Conservation (phyloP, 2,329 filamentous ascomycete species). For the Diplodia intermedia region DNA sequence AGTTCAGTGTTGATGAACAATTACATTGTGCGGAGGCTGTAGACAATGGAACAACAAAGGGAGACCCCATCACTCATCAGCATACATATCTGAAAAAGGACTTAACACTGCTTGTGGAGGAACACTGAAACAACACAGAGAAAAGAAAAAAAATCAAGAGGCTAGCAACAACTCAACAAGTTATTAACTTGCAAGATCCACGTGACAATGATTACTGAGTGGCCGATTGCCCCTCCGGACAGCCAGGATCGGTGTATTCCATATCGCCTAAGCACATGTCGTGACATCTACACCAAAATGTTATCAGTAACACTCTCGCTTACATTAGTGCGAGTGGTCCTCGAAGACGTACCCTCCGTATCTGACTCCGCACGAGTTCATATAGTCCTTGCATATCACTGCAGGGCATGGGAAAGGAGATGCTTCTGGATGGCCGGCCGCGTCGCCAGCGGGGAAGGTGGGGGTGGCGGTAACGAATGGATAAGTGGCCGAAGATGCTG, state of each 20-base stretch:
- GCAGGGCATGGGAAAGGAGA: background rate
- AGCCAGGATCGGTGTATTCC: background rate
- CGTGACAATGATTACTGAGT: background rate
- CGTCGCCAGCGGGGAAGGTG: background rate
- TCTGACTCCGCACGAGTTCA: slow-evolving; percentile 1
- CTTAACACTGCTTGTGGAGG: too few relatives aligned
- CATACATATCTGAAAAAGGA: too few relatives aligned
- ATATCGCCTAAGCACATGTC: background rate
- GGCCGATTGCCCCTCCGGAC: background rate
- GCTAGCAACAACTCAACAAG: too few relatives aligned
- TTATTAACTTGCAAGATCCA: background rate
- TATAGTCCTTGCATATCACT: background rate
- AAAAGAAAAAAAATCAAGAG: too few relatives aligned
- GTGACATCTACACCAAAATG: background rate
- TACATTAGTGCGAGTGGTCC: background rate
- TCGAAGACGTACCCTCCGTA: background rate
- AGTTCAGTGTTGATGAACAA: too few relatives aligned
- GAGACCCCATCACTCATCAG: too few relatives aligned
- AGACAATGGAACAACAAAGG: too few relatives aligned
- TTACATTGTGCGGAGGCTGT: too few relatives aligned
- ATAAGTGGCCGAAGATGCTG: background rate
- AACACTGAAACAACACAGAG: too few relatives aligned
- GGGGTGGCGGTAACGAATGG: background rate
- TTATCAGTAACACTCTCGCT: background rate
- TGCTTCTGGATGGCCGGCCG: background rate